Evolutionary conservation across 1,284 basidiomycete genomes (phyloP).

Genomic region (Ustilago bromivora): DNA sequence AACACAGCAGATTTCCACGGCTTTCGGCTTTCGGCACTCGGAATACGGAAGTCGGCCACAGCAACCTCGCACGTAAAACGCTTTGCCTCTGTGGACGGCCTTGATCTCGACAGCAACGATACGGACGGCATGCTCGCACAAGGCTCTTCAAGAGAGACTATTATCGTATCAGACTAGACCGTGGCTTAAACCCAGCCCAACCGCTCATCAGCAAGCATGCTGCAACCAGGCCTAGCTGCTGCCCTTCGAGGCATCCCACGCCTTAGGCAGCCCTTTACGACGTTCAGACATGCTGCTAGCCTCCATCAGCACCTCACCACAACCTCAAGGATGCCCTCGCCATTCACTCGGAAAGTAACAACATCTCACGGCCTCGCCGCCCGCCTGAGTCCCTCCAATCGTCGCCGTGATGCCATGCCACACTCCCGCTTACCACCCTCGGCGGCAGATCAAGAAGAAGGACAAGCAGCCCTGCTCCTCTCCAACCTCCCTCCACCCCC

Average conservation of each 20-base stretch:
- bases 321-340: neutral
- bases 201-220: slow-evolving; percentile 9
- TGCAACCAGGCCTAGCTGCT: slow-evolving; percentile 10
- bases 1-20: too few relatives aligned
- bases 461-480: slow-evolving; percentile 1
- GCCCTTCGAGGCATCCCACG: slow-evolving; percentile 7
- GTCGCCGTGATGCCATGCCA: neutral
- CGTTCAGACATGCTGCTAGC: neutral
- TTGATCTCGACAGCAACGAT: too few relatives aligned
- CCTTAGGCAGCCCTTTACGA: neutral
- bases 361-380: slow-evolving; percentile 4
- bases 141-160: neutral
- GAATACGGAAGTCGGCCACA: too few relatives aligned
- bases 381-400: neutral
- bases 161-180: neutral
- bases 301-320: neutral
- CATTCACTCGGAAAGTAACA: neutral
- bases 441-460: neutral
- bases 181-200: neutral
- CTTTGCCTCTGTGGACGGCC: too few relatives aligned
- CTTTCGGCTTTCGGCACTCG: too few relatives aligned
- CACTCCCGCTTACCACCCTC: neutral
- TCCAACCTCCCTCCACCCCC: neutral
- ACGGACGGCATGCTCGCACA: too few relatives aligned
- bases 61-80: too few relatives aligned